Evolutionary conservation across 148 eudicot genomes (phyloP).

Genomic region (Persicaria tinctoria): DNA sequence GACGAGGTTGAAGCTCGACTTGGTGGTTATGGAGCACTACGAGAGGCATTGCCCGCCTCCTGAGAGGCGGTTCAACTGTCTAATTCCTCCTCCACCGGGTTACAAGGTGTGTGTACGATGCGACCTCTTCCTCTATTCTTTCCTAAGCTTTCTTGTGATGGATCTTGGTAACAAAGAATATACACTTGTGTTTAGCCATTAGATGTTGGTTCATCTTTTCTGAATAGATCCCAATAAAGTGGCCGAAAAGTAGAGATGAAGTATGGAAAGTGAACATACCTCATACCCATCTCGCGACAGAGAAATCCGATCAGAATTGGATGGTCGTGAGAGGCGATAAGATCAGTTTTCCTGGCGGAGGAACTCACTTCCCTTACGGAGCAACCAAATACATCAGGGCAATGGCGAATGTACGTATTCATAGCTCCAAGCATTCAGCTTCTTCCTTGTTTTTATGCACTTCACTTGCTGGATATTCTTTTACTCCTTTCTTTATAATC

Average conservation of each 20-base stretch:
- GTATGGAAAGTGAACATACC: constrained; percentile 48
- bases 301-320: constrained; percentile 50
- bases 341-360: constrained; percentile 45
- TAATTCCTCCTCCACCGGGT: constrained; percentile 42
- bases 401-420: constrained; percentile 31
- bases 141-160: not conserved
- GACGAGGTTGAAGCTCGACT: constrained; percentile 35
- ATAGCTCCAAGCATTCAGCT: not conserved
- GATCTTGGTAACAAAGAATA: not conserved
- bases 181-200: too few species aligned
- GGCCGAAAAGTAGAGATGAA: constrained; percentile 49
- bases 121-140: not conserved
- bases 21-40: constrained; percentile 42
- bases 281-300: constrained; percentile 47
- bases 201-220: not conserved
- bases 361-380: constrained; percentile 46
- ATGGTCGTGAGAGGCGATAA: constrained; percentile 42
- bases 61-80: constrained; percentile 39
- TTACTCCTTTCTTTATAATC: not conserved
- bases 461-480: not conserved
- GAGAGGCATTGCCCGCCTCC: constrained; percentile 47
- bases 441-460: not conserved
- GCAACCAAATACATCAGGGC: constrained; percentile 37
- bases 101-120: constrained; percentile 24
- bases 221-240: constrained; percentile 32